Conservation (phyloP, 75 land plant species). For the Azolla pinnata region DNA sequence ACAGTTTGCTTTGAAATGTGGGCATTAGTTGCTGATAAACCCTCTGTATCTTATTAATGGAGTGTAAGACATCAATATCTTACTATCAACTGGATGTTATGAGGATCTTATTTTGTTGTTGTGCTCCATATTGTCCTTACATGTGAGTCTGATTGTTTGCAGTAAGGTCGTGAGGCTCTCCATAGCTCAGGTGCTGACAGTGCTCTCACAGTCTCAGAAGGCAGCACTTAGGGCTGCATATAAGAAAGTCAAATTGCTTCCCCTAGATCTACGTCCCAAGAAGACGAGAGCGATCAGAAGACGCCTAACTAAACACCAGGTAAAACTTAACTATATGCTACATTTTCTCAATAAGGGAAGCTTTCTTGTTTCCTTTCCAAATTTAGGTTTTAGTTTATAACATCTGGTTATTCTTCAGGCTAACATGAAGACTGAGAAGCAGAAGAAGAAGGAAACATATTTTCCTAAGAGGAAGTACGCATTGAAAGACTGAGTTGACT, state of each 20-base stretch:
- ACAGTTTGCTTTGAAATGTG: too few relatives aligned
- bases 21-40: too few relatives aligned
- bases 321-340: not conserved
- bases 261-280: constrained; percentile 70
- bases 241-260: constrained; percentile 57
- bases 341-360: not conserved
- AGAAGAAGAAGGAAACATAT: constrained; percentile 67
- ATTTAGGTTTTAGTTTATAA: not conserved
- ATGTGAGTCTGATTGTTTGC: constrained; percentile 18
- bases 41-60: too few relatives aligned
- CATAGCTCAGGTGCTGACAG: constrained; percentile 67
- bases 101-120: not conserved
- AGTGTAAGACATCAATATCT: too few relatives aligned
- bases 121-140: not conserved
- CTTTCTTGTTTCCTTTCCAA: not conserved
- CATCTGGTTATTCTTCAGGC: constrained; percentile 15
- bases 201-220: constrained; percentile 67
- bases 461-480: constrained; percentile 73
- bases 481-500: constrained; percentile 52
- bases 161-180: constrained; percentile 75
- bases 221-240: constrained; percentile 52
- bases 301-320: constrained; percentile 69
- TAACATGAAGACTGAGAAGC: constrained; percentile 59
- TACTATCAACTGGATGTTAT: too few relatives aligned
- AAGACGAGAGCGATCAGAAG: constrained; percentile 69